Conservation (phyloP, 1,139 yeast species). For the Arxiozyma bovina region DNA sequence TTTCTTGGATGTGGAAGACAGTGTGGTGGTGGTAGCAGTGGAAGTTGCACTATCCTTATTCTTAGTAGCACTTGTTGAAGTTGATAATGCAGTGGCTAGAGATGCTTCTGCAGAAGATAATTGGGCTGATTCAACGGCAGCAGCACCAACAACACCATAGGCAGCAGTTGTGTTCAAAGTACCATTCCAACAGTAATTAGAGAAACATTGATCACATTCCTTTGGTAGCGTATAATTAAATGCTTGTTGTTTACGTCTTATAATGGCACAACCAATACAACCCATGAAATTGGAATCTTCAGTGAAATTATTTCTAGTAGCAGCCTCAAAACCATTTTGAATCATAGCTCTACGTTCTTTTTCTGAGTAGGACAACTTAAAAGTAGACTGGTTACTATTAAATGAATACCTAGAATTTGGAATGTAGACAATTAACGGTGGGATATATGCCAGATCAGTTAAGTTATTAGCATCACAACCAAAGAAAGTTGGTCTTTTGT, state of each 20-base stretch:
- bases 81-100: slow-evolving; percentile 6
- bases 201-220: slow-evolving; percentile 67
- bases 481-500: slow-evolving; percentile 64
- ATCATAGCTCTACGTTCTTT: slow-evolving; percentile 54
- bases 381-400: slow-evolving; percentile 64
- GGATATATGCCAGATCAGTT: slow-evolving; percentile 44
- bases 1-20: slow-evolving; percentile 7
- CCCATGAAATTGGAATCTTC: slow-evolving; percentile 64
- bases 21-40: slow-evolving; percentile 6
- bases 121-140: slow-evolving; percentile 10
- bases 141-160: slow-evolving; percentile 10
- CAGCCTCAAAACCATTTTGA: slow-evolving; percentile 71
- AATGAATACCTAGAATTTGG: slow-evolving; percentile 69
- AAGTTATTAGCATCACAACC: slow-evolving; percentile 73
- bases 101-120: slow-evolving; percentile 6
- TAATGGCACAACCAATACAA: slow-evolving; percentile 83
- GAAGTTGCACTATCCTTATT: slow-evolving; percentile 4
- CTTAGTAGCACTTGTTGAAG: neutral
- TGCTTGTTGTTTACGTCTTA: slow-evolving; percentile 76
- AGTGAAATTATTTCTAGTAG: slow-evolving; percentile 65
- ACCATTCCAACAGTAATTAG: slow-evolving; percentile 80
- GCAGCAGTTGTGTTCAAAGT: slow-evolving; percentile 15
- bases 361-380: slow-evolving; percentile 52
- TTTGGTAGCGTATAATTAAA: slow-evolving; percentile 52
- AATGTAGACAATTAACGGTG: slow-evolving; percentile 71